Evolutionary conservation across 805 yeast genomes (phyloP).

Genomic region (Ogataea philodendri): DNA sequence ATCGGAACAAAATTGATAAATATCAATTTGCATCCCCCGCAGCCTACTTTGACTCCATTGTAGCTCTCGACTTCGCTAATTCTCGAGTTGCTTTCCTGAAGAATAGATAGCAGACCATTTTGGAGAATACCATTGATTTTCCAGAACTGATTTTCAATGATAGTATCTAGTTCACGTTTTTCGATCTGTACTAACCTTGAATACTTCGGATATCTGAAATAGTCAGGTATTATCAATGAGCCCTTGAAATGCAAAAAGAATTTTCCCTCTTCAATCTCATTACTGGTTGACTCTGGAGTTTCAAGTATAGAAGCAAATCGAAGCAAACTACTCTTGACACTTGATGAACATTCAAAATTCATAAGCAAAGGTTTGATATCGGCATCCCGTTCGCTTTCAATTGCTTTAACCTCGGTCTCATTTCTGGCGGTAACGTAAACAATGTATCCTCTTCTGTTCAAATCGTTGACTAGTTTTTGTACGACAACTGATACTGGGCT

Average conservation of each 20-base stretch:
- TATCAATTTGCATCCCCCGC: slow-evolving; percentile 32
- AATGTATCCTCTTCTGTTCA: slow-evolving; percentile 76
- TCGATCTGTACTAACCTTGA: slow-evolving; percentile 28
- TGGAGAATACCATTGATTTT: slow-evolving; percentile 28
- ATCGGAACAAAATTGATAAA: slow-evolving; percentile 33
- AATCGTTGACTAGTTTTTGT: slow-evolving; percentile 65
- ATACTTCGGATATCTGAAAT: slow-evolving; percentile 35
- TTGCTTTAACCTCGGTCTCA: slow-evolving; percentile 52
- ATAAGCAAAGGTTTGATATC: slow-evolving; percentile 69
- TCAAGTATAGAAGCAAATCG: slow-evolving; percentile 49
- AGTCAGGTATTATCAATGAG: slow-evolving; percentile 66
- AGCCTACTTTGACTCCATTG: slow-evolving; percentile 21
- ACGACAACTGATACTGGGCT: slow-evolving; percentile 75
- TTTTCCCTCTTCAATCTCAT: slow-evolving; percentile 15
- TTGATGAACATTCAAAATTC: slow-evolving; percentile 40
- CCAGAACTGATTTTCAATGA: slow-evolving; percentile 28
- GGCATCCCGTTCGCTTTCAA: slow-evolving; percentile 58
- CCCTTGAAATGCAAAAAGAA: slow-evolving; percentile 52
- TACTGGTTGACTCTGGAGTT: slow-evolving; percentile 42
- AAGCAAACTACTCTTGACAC: slow-evolving; percentile 46
- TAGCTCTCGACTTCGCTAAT: slow-evolving; percentile 22
- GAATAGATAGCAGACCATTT: slow-evolving; percentile 30
- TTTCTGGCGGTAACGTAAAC: slow-evolving; percentile 73
- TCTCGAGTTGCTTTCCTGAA: slow-evolving; percentile 32
- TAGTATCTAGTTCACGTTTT: slow-evolving; percentile 27